Conservation (phyloP, 2,329 filamentous ascomycete genomes). For the Lachnellula occidentalis region DNA sequence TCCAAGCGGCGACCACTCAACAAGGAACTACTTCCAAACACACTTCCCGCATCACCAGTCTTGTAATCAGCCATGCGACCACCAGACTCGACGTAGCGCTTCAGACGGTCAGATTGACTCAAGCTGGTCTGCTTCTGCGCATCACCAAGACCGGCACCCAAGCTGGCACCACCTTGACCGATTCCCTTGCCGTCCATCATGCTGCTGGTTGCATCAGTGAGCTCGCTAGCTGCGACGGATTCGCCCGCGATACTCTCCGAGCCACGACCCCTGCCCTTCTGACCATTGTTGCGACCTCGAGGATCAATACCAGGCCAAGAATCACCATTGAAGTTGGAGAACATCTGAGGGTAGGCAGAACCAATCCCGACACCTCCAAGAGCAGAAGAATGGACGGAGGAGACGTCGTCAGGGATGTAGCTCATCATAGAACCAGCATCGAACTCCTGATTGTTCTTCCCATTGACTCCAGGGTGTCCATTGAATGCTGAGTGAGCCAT, state of each 20-base stretch:
- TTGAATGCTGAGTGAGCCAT: conserved; percentile 58
- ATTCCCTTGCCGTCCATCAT: conserved; percentile 70
- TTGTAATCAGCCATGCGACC: conserved; percentile 57
- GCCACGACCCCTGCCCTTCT: conserved; percentile 60
- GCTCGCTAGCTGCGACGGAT: conserved; percentile 86
- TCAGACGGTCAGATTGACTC: conserved; percentile 84
- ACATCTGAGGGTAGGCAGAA: conserved; percentile 88
- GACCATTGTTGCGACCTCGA: conserved; percentile 57
- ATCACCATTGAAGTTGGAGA: conserved; percentile 83
- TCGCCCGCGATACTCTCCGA: conserved; percentile 83
- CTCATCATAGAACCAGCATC: conserved; percentile 88
- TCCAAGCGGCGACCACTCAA: conserved; percentile 50
- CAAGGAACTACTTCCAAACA: conserved; percentile 56
- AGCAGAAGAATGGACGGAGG: conserved; percentile 87
- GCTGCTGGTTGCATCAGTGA: conserved; percentile 76
- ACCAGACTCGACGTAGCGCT: conserved; percentile 87
- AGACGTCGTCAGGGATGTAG: conserved; percentile 95
- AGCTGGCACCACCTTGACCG: conserved; percentile 80
- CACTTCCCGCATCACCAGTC: conserved; percentile 54
- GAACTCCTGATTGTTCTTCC: conserved; percentile 29
- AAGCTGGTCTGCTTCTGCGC: conserved; percentile 66
- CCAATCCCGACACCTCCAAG: conserved; percentile 76
- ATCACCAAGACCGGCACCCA: conserved; percentile 73
- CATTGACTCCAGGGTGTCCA: conserved; percentile 27
- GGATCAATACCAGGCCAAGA: conserved; percentile 76